phyloP scores from a whole-genome alignment of 495 filamentous ascomycete genomes.

The Bacidia rubella region DNA sequence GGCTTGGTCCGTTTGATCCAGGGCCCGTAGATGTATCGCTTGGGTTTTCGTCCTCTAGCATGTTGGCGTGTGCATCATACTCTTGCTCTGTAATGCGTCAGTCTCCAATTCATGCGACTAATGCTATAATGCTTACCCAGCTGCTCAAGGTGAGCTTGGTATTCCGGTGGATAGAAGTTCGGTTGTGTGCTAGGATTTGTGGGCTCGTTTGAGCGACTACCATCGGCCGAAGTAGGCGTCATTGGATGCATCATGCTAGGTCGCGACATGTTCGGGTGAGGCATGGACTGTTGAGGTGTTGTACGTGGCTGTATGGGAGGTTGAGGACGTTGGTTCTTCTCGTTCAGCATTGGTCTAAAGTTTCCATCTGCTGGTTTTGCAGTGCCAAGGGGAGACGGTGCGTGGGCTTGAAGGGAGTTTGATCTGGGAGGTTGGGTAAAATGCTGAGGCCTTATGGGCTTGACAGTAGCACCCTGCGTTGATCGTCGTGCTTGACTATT shows the following conservation, averaged over 20 bases:
- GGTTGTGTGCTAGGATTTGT: slow-evolving; percentile 26
- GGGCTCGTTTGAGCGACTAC: slow-evolving; percentile 13
- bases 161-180: slow-evolving; percentile 69
- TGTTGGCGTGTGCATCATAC: slow-evolving; percentile 91
- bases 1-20: slow-evolving; percentile 42
- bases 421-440: background rate
- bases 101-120: slow-evolving; percentile 32
- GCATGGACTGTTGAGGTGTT: slow-evolving; percentile 19
- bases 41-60: slow-evolving; percentile 67
- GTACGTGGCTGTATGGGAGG: slow-evolving; percentile 24
- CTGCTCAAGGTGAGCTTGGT: slow-evolving; percentile 92
- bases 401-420: slow-evolving; percentile 45
- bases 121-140: slow-evolving; percentile 58
- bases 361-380: slow-evolving; percentile 59
- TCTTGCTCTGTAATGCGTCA: slow-evolving; percentile 80
- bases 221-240: slow-evolving; percentile 13
- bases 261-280: slow-evolving; percentile 17
- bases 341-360: slow-evolving; percentile 22
- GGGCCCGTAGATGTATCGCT: slow-evolving; percentile 53
- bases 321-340: slow-evolving; percentile 31
- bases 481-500: slow-evolving; percentile 55
- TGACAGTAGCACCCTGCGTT: slow-evolving; percentile 49
- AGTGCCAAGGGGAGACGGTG: slow-evolving; percentile 60
- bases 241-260: slow-evolving; percentile 12
- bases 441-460: slow-evolving; percentile 15